Percentiles rank a stretch among this genome's conserved stretches.
Evolutionary conservation across 495 filamentous ascomycete genomes (phyloP).

Genomic region (Lichina pygmaea): DNA sequence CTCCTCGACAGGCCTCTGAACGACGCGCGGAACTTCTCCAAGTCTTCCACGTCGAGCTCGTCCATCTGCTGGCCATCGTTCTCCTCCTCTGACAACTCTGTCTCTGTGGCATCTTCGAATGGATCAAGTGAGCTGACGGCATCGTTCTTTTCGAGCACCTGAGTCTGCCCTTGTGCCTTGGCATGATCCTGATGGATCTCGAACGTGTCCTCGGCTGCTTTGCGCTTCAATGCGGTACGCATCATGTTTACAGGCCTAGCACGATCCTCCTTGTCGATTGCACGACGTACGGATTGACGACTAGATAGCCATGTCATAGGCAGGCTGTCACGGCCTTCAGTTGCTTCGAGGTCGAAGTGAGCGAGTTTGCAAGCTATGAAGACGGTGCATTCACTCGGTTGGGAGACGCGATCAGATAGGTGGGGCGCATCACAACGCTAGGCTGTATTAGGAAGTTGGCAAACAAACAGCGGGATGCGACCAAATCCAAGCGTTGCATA

Average conservation of each 20-base stretch:
- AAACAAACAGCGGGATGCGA: constrained; percentile 1
- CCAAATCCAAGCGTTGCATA: too few species aligned
- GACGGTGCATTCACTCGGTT: too few species aligned
- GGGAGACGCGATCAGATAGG: neutral
- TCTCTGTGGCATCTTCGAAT: too few species aligned
- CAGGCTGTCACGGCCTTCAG: too few species aligned
- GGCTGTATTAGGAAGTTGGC: constrained; percentile 3
- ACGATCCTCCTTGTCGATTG: too few species aligned
- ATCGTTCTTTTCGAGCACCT: neutral
- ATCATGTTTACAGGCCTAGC: too few species aligned
- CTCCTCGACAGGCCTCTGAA: constrained; percentile 61
- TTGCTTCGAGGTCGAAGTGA: too few species aligned
- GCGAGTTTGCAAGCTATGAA: too few species aligned
- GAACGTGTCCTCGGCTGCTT: neutral
- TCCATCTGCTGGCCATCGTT: constrained; percentile 13
- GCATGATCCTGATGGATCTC: neutral
- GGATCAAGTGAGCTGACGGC: neutral
- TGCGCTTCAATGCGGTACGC: neutral
- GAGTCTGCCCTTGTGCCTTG: neutral
- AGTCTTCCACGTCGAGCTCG: constrained; percentile 50
- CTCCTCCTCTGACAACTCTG: constrained; percentile 7
- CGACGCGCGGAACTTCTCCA: constrained; percentile 51
- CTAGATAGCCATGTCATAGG: too few species aligned
- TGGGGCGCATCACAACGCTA: neutral
- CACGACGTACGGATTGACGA: too few species aligned